Base-by-base conservation (phyloP, 73 alveolate species). In the Paramecium biaurelia region DNA sequence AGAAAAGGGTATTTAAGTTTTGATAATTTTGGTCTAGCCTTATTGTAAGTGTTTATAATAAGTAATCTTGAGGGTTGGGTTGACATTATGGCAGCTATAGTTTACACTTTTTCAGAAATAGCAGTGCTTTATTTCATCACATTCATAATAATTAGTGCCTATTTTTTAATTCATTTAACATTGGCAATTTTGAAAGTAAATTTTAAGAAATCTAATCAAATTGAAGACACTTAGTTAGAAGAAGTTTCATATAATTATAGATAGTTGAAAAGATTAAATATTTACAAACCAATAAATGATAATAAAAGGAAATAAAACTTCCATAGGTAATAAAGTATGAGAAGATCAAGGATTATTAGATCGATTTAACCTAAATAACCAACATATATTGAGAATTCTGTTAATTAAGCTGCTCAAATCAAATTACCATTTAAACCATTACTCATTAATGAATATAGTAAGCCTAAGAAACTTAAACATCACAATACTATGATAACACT, bases 181-280 rank as follows among this genome's bases (percentile, higher is more conserved):
- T 41, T 92, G 15, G 97, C 97, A 2, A 95, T 94, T 67, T 92
- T 94, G 43, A 93, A 94, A 68, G 92, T 94, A 1, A 94, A 94
- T 58, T 94, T 94, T 74, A 87, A 95, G 15, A 85, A 72, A 63
- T 86, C 85, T 5, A 84, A 34, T 37, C 5, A 74, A 4, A 15
- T 23, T 30, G 58, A 90, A 14, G 56, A 23, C 10, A 63, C 7
- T 7, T 18, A 6, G 7, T 12, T 34, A 0, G 82, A 45, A 20
- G 85, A 85, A 23, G 28, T 21, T 95, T 92, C 93, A 79, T 89
- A 93, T 85, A 26, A 93, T 92, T 76, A 92, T 76, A 53, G 82
- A 12, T 21, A 85, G 85, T 47, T 90, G 20, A 42, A 90, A 35
- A 90, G 70, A 90, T 67, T 72, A 18, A 30, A 85, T 72, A 53